These are phyloP conservation scores for Aphanomyces invadans DNA, from an alignment of 352 stramenopile species.

Conservation along the genomic window DNA sequence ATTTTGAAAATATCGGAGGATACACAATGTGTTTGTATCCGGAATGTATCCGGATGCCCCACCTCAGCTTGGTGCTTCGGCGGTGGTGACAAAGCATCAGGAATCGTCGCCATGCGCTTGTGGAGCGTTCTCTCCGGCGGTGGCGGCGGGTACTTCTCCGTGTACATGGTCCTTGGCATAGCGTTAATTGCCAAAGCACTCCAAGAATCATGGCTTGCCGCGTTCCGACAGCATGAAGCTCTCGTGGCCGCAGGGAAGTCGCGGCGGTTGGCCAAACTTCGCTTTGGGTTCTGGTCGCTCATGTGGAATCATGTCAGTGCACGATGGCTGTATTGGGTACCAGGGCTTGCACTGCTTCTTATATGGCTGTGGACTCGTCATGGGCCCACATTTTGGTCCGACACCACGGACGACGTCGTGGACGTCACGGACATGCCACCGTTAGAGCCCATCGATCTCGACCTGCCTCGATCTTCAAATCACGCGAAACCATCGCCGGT, in stretches of 20 bases:
- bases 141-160: constrained; percentile 4
- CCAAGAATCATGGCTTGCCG: constrained; percentile 17
- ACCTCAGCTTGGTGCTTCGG: neutral
- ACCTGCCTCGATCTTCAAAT: neutral
- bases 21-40: constrained; percentile 9
- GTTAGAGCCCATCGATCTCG: constrained; percentile 9
- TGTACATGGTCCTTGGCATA: neutral
- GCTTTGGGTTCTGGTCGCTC: constrained; percentile 21
- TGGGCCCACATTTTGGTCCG: neutral
- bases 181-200: constrained; percentile 2
- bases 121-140: neutral
- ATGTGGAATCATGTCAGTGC: neutral
- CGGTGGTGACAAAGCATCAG: neutral
- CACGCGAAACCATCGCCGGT: neutral
- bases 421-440: constrained; percentile 19
- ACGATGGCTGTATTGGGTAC: constrained; percentile 22
- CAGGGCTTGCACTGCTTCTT: constrained; percentile 1
- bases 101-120: neutral
- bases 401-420: constrained; percentile 3
- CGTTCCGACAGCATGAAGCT: constrained; percentile 10
- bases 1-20: no score
- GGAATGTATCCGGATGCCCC: neutral
- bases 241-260: neutral
- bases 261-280: neutral
- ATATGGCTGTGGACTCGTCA: constrained; percentile 14